Base-by-base conservation (phyloP, 1,139 yeast species). In the Geotrichum candidum region DNA sequence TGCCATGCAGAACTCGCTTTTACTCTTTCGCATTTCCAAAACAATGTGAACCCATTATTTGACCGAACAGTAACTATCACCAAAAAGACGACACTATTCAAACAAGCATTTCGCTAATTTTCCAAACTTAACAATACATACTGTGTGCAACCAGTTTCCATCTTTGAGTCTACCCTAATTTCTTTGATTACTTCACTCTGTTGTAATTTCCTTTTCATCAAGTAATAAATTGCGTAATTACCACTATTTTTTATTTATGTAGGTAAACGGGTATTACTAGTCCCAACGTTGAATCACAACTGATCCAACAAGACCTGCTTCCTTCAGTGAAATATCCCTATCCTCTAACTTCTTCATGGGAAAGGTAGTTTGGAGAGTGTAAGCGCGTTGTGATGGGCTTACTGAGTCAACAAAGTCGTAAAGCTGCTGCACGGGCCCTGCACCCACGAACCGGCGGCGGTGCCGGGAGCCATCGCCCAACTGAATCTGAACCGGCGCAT, bases 391-490 rank as follows among this genome's bases (percentile, higher is more conserved):
- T 18, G 54, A 54, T 58, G 82, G 77, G 63, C 80, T 80, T 60
- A 80, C 79, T 13, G 72, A 66, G 57, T 79, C 77, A 15, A 90
- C 95, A 74, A 83, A 88, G 18, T 84, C 87, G 71, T 88, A 92
- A 18, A 94, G 82, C 38, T 72, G 79, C 57, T 83, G 78, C n/a
- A 92, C 86, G 0, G 90, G 77, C 62, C 87, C 96, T 1, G 81
- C 68, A 2, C 90, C 78, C 66, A 84, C 79, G 73, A 94, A 87
- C 60, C 82, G 82, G 57, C 84, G 84, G 10, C 90, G 81, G 29
- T 82, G 78, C 64, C 88, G 81, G 67, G 85, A 81, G 2, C 98
- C 98, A 69, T 84, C 88, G 1, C 96, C 95, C 66, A 92, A 82
- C 70, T 98, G 83, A 31, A 94, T 84, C 75, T 91, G 97, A 3